Base-by-base conservation (phyloP, 768 basidiomycete species). In the Boletus rubescentipes region DNA sequence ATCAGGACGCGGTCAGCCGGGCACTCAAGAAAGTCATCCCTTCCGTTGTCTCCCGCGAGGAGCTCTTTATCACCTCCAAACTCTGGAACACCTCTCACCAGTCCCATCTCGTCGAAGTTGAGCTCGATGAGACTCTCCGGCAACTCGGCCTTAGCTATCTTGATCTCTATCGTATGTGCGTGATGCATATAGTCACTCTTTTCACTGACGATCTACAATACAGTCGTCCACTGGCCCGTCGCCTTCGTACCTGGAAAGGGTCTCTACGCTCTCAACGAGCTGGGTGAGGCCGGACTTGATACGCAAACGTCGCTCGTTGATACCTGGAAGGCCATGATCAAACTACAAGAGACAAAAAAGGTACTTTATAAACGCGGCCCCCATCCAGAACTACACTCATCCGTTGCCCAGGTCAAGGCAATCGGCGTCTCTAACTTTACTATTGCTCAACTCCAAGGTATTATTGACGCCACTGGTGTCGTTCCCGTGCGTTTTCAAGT, bases 381-480 rank as follows among this genome's bases (percentile, higher is more conserved):
- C 10, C 37, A 4, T 32, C 16, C 47, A 18, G 23, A 11, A 16
- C 15, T 3, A 23, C 16, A 20, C 42, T 51, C 40, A 54, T 26
- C 50, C 53, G 30, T 41, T 32, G 12, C 38, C 16, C 53, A 85
- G 82, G 87, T 87, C 66, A 79, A 75, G 65, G 77, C 81, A 2
- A 74, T 94, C 58, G 92, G 91, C 50, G 90, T 95, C 6, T 89
- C 87, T 61, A 94, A 94, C 80, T 91, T 91, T 72, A 83, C 79
- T 15, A 71, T 85, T 49, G 75, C 76, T 37, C 77, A 87, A 44
- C 68, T 94, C 51, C 73, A 89, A 66, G 85, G 77, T 10, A 79
- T 94, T 62, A 83, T 83, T 55, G 69, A 79, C 20, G 85, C 83
- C 4, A 89, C 89, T 26, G 85, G 84, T 11, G 85, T 89, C 49